phyloP scores from a whole-genome alignment of 441 rosid species.

The Rhodomyrtus psidioides region DNA sequence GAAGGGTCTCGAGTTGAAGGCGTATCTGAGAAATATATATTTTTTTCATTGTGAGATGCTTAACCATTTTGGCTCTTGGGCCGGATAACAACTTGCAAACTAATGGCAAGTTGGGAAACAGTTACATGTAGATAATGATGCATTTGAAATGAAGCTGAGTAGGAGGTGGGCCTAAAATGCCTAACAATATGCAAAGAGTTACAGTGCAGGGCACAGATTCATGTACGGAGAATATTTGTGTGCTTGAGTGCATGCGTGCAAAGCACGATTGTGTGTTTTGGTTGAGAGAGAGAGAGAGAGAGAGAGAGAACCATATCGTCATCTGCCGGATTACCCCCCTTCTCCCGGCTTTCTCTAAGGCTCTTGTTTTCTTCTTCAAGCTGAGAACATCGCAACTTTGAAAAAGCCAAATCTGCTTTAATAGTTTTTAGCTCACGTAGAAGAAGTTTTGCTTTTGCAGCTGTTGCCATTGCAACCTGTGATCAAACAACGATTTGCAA shows the following conservation, averaged over 20 bases:
- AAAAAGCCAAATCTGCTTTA: slow-evolving; percentile 92
- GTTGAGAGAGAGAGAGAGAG: not conserved
- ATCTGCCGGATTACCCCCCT: slow-evolving; percentile 70
- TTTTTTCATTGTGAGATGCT: not conserved
- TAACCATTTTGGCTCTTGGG: not conserved
- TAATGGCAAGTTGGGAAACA: not conserved
- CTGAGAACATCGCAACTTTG: slow-evolving; percentile 79
- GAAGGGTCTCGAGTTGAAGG: slow-evolving; percentile 81
- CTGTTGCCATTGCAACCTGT: slow-evolving; percentile 99
- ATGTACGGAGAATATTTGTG: not conserved
- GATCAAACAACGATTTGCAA: slow-evolving; percentile 13
- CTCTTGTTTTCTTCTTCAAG: slow-evolving; percentile 87
- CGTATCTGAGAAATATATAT: slow-evolving; percentile 46
- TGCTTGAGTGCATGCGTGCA: not conserved
- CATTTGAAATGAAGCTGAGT: not conserved
- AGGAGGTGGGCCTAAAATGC: not conserved
- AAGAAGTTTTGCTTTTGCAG: slow-evolving; percentile 96
- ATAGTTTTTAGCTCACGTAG: slow-evolving; percentile 90
- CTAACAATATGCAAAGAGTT: not conserved
- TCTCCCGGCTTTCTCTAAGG: slow-evolving; percentile 76
- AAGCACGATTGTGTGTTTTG: too few relatives aligned
- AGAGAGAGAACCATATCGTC: slow-evolving; percentile 65
- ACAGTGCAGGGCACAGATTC: not conserved
- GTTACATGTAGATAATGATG: not conserved
- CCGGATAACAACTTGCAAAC: not conserved